Conservation (phyloP, 352 stramenopile genomes). For the Globisporangium takayamanum region DNA sequence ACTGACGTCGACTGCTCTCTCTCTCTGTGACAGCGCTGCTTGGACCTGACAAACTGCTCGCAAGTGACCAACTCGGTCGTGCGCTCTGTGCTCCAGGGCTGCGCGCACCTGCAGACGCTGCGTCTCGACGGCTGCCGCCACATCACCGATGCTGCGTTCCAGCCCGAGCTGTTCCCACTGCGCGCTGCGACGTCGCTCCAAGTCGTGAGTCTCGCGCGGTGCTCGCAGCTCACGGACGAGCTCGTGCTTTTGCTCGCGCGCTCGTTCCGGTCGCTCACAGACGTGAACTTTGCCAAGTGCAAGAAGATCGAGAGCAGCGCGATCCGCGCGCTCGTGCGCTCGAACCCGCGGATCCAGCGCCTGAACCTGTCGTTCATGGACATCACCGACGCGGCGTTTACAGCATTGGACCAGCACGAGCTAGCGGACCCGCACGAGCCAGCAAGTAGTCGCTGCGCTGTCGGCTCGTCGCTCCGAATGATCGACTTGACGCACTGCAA, state of each 20-base stretch:
- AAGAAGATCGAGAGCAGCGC: slow-evolving; percentile 79
- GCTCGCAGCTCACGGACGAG: slow-evolving; percentile 72
- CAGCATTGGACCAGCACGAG: not conserved
- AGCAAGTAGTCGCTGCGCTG: slow-evolving; percentile 34
- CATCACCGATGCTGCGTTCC: slow-evolving; percentile 84
- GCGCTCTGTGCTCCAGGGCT: slow-evolving; percentile 72
- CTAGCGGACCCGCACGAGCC: slow-evolving; percentile 18
- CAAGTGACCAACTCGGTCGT: slow-evolving; percentile 86
- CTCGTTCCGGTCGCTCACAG: slow-evolving; percentile 61
- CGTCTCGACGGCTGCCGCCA: slow-evolving; percentile 81
- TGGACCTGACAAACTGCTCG: slow-evolving; percentile 80
- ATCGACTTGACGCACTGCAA: slow-evolving; percentile 72
- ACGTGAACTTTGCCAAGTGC: slow-evolving; percentile 80
- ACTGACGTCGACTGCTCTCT: not conserved
- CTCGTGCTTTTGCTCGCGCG: slow-evolving; percentile 78
- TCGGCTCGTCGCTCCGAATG: slow-evolving; percentile 36
- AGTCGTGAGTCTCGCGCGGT: slow-evolving; percentile 72
- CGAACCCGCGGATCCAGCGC: slow-evolving; percentile 46
- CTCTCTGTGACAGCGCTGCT: slow-evolving; percentile 39
- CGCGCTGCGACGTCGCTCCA: slow-evolving; percentile 71
- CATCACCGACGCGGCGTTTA: slow-evolving; percentile 59
- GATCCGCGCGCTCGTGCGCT: slow-evolving; percentile 59
- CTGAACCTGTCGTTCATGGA: slow-evolving; percentile 85
- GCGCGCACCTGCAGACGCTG: slow-evolving; percentile 64
- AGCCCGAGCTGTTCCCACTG: slow-evolving; percentile 71